Evolutionary conservation across 352 stramenopile species (phyloP), one percentile per base, ranked within the genome.

Genomic region (Globisporangium nodosum): DNA sequence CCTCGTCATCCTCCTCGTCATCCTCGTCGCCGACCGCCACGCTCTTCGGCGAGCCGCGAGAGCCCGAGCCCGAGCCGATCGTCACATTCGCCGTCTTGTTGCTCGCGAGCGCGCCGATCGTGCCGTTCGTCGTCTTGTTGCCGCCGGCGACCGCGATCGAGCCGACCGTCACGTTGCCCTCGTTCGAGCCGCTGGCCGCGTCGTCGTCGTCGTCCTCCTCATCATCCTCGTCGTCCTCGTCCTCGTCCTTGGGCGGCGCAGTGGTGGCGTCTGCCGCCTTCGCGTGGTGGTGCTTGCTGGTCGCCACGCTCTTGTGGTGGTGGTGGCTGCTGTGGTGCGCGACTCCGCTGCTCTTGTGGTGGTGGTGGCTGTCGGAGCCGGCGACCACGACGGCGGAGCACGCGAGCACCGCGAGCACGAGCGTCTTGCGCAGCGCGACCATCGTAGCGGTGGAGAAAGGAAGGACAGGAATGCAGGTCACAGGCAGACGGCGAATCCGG

Each of bases 251-350:
- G n/a, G n/a, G 27, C 45, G 31, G 35, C 9, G 35, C 35, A 13
- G 35, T 40, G 8, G 35, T 40, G 8, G 35, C 35, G 11, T 12
- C 24, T 21, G 31, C 15, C 52, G 52, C 52, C 52, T 56, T 56
- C 37, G 42, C 16, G 42, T 48, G 42, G 42, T 49, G 31, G 42
- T 56, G 40, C 53, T 43, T 58, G 21, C 21, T 21, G n/a, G 42
- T 52, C 40, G 24, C 43, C 30, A 61, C 37, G 21, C 49, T 39
- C 21, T 55, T 61, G 45, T 70, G 64, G 35, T 71, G 59, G 52
- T 48, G 24, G 42, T 40, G 35, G 35, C 35, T 15, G 35, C 35
- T 40, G 8, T 13, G 8, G 45, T 52, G 48, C 30, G 12, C 68
- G 56, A 18, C 48, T 40, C 37, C 45, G 53, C 16, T 51, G 13